Percentiles rank a stretch among this genome's conserved stretches.
Evolutionary conservation across 2,329 filamentous ascomycete genomes (phyloP).

Genomic region (Pseudopithomyces chartarum): DNA sequence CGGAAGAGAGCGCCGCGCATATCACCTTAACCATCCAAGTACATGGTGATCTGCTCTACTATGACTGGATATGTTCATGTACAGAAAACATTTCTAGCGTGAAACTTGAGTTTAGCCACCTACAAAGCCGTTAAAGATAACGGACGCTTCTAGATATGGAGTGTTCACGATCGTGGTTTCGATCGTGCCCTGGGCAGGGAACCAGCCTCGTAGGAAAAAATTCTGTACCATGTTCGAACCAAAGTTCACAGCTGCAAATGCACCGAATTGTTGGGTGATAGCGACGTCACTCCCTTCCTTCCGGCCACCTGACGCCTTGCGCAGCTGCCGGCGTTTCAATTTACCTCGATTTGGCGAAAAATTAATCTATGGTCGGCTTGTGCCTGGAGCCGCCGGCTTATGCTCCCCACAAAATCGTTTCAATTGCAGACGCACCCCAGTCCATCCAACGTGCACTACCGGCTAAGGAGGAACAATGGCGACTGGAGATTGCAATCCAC

Average conservation of each 20-base stretch:
- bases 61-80: no score
- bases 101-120: no score
- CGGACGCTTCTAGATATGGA: no score
- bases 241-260: slow-evolving; percentile 19
- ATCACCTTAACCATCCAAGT: no score
- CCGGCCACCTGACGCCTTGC: slow-evolving; percentile 12
- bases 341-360: slow-evolving; percentile 33
- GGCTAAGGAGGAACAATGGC: not conserved
- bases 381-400: slow-evolving; percentile 16
- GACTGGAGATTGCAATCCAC: not conserved
- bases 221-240: no score
- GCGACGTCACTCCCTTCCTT: slow-evolving; percentile 11
- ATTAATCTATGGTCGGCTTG: slow-evolving; percentile 38
- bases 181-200: no score
- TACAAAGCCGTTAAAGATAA: no score
- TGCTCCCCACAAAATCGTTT: slow-evolving; percentile 13
- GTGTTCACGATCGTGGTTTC: no score
- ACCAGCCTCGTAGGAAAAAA: no score
- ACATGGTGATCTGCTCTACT: no score
- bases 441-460: not conserved
- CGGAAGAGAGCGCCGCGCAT: no score
- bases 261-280: not conserved
- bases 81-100: no score
- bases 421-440: slow-evolving; percentile 2
- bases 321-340: slow-evolving; percentile 16